Percentiles rank a stretch among this genome's conserved stretches.
Evolutionary conservation across 2,329 filamentous ascomycete genomes (phyloP).

Genomic region (Monilinia fructicola): DNA sequence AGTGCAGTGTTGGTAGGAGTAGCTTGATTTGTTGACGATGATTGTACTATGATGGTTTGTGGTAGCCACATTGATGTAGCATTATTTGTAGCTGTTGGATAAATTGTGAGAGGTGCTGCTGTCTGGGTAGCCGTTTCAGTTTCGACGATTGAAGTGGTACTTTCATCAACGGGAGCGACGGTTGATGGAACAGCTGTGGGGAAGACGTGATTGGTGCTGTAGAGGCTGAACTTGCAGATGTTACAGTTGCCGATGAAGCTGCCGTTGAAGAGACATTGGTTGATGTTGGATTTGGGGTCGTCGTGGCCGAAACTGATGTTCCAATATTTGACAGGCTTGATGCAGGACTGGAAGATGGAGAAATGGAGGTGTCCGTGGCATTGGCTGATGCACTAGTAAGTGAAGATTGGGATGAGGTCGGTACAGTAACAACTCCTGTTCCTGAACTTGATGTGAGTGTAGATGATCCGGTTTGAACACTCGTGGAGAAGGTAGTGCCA

Average conservation of each 20-base stretch:
- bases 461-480: background rate
- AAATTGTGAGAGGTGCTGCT: slow-evolving; percentile 26
- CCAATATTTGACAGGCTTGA: slow-evolving; percentile 11
- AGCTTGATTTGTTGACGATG: slow-evolving; percentile 26
- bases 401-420: slow-evolving; percentile 1
- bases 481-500: background rate
- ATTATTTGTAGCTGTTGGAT: slow-evolving; percentile 35
- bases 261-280: slow-evolving; percentile 20
- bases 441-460: slow-evolving; percentile 5
- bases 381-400: background rate
- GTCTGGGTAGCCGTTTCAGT: slow-evolving; percentile 21
- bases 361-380: slow-evolving; percentile 1
- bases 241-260: slow-evolving; percentile 15
- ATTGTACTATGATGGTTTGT: slow-evolving; percentile 29
- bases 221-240: slow-evolving; percentile 9
- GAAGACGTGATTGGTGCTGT: slow-evolving; percentile 16
- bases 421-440: slow-evolving; percentile 13
- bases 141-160: slow-evolving; percentile 6
- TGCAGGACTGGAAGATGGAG: background rate
- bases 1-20: slow-evolving; percentile 35
- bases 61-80: slow-evolving; percentile 34
- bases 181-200: slow-evolving; percentile 23
- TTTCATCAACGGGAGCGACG: background rate
- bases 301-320: slow-evolving; percentile 16
- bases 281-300: slow-evolving; percentile 8